Base-by-base conservation (phyloP, 2,329 filamentous ascomycete species). In the Phyllosticta citrichinensis region DNA sequence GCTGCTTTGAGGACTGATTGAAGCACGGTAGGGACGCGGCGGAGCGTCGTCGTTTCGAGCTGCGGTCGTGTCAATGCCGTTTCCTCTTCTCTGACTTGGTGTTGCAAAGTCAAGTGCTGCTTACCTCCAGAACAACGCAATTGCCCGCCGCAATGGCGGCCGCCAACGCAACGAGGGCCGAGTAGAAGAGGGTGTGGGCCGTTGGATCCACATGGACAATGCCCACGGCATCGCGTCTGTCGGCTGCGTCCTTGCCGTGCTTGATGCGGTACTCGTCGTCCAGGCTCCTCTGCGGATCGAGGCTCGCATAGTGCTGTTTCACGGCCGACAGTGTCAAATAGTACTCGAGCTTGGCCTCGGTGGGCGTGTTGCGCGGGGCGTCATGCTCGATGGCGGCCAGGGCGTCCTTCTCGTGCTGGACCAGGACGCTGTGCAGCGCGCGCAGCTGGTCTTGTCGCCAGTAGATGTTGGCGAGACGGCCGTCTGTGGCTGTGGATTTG, bases 101-200 rank as follows among this genome's bases (percentile, higher is more conserved):
- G 35, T 14, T 54, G 22, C 2, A 2, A 12, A 12, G 14, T 19
- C 10, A 24, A 22, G 25, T 12, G 11, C 14, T 24, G 40, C 71
- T 65, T 62, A 81, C 79, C 71, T 81, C 76, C 11, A 83, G 54
- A 33, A 78, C 71, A 2, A 81, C 72, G 64, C 79, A 82, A 62
- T 81, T 82, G 0, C 80, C 81, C 12, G 79, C 78, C 0, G 77
- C 75, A 30, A 83, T 64, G 8, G 80, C 79, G 4, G 79, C 75
- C 35, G 73, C 74, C 50, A 82, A 57, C 0, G 79, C 75, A 3
- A 69, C 70, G 19, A 81, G 64, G 1, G 75, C 65, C 0, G 76
- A 79, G 63, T 77, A 82, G 62, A 83, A 77, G 9, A 78, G 68
- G 0, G 76, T 81, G 66, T 83, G 77, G 33, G 63, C 59, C 10